Conservation (phyloP, 2,329 filamentous ascomycete species). For the Drechslera avenae region DNA sequence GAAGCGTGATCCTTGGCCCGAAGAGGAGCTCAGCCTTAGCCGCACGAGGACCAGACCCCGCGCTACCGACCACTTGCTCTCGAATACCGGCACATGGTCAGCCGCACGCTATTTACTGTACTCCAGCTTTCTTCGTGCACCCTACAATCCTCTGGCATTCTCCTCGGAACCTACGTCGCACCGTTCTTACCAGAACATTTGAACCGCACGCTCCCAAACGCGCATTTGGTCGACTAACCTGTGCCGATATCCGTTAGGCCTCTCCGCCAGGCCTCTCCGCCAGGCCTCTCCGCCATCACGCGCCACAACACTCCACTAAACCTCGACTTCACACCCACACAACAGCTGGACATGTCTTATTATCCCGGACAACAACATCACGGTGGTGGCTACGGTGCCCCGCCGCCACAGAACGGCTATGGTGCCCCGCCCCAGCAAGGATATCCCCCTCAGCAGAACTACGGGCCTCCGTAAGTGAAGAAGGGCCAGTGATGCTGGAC, state of each 20-base stretch:
- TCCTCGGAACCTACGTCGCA: constrained; percentile 1
- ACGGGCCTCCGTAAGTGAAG: constrained; percentile 37
- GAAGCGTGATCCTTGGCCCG: background rate
- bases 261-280: constrained; percentile 18
- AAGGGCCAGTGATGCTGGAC: background rate
- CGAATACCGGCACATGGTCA: constrained; percentile 14
- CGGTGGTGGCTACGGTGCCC: constrained; percentile 48
- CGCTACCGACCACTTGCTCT: constrained; percentile 12
- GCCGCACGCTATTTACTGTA: constrained; percentile 17
- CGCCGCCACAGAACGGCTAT: constrained; percentile 48
- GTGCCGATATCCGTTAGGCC: background rate
- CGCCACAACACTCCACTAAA: constrained; percentile 7
- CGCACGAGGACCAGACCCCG: constrained; percentile 22
- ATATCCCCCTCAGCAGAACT: constrained; percentile 37
- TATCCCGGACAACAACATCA: constrained; percentile 52
- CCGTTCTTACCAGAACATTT: constrained; percentile 2
- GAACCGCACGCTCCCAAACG: constrained; percentile 6
- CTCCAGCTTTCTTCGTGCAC: constrained; percentile 9
- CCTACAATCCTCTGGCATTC: constrained; percentile 7
- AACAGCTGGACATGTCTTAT: constrained; percentile 45
- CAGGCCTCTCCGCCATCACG: constrained; percentile 18
- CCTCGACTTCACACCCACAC: constrained; percentile 9
- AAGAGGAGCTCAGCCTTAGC: constrained; percentile 10
- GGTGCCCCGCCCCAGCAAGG: constrained; percentile 38
- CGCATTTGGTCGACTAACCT: constrained; percentile 7